Conservation (phyloP, 495 filamentous ascomycete species). For the Neurospora hispaniola region DNA sequence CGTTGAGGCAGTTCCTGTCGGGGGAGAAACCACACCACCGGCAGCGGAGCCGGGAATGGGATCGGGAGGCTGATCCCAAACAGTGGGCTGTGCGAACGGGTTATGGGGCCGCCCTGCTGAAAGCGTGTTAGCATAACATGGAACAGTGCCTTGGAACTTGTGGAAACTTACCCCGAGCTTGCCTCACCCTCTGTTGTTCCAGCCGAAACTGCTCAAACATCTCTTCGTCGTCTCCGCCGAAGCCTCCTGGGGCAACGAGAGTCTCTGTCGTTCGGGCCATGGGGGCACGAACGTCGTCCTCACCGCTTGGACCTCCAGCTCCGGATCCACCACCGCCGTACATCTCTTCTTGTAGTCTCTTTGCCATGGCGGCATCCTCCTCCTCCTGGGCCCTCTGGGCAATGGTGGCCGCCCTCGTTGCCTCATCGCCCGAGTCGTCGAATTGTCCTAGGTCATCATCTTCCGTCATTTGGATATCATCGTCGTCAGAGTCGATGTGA, state of each 20-base stretch:
- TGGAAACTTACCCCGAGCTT: conserved; percentile 28
- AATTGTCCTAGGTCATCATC: conserved; percentile 32
- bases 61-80: conserved; percentile 57
- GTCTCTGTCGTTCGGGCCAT: conserved; percentile 89
- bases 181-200: conserved; percentile 48
- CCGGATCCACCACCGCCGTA: conserved; percentile 47
- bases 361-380: conserved; percentile 89
- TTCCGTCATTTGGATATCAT: conserved; percentile 51
- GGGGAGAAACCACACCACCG: conserved; percentile 8
- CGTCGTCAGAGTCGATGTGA: conserved; percentile 57
- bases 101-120: conserved; percentile 12
- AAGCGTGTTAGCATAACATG: background rate
- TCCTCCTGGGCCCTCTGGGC: conserved; percentile 46
- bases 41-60: background rate
- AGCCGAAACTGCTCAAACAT: conserved; percentile 49
- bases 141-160: background rate
- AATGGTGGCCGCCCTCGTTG: conserved; percentile 25
- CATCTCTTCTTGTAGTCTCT: conserved; percentile 82
- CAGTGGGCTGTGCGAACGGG: conserved; percentile 74
- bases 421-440: conserved; percentile 17
- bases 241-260: conserved; percentile 55
- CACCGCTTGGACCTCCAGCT: conserved; percentile 19
- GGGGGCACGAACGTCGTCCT: conserved; percentile 72
- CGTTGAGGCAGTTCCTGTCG: conserved; percentile 3
- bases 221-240: conserved; percentile 45